phyloP scores from a whole-genome alignment of 1,284 basidiomycete genomes.

The Takashimella tepidaria region DNA sequence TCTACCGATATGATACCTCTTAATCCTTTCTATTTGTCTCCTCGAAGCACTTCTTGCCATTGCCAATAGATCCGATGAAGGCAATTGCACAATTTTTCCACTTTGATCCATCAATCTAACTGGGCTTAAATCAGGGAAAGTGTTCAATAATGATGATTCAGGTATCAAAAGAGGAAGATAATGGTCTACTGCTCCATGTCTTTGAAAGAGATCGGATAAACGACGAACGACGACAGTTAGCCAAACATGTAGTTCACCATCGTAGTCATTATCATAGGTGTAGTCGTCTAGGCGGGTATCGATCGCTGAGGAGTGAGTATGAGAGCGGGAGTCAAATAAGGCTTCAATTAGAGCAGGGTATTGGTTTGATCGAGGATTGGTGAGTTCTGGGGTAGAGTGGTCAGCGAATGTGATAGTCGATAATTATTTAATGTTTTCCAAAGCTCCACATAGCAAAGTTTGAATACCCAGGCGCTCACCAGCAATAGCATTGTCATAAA shows the following conservation, averaged over 20 bases:
- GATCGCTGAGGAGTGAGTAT: conserved; percentile 45
- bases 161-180: conserved; percentile 80
- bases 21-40: conserved; percentile 69
- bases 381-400: conserved; percentile 25
- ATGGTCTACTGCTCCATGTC: conserved; percentile 80
- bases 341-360: conserved; percentile 38
- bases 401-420: no score
- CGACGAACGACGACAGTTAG: conserved; percentile 63
- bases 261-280: conserved; percentile 74
- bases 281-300: conserved; percentile 63
- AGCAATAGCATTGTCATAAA: conserved; percentile 34
- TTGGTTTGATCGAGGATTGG: conserved; percentile 42
- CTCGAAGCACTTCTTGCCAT: conserved; percentile 82
- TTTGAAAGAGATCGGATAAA: conserved; percentile 68
- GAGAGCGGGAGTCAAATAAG: conserved; percentile 28
- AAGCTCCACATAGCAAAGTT: no score
- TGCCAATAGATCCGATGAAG: conserved; percentile 69
- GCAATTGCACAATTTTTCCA: conserved; percentile 74
- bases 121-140: conserved; percentile 58
- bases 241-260: conserved; percentile 53
- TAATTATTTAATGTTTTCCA: no score
- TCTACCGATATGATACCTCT: conserved; percentile 78
- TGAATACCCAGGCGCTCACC: conserved; percentile 51
- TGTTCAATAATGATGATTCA: conserved; percentile 53
- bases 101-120: conserved; percentile 74